Conservation (phyloP, 2,329 filamentous ascomycete species). For the Coniella lustricola region DNA sequence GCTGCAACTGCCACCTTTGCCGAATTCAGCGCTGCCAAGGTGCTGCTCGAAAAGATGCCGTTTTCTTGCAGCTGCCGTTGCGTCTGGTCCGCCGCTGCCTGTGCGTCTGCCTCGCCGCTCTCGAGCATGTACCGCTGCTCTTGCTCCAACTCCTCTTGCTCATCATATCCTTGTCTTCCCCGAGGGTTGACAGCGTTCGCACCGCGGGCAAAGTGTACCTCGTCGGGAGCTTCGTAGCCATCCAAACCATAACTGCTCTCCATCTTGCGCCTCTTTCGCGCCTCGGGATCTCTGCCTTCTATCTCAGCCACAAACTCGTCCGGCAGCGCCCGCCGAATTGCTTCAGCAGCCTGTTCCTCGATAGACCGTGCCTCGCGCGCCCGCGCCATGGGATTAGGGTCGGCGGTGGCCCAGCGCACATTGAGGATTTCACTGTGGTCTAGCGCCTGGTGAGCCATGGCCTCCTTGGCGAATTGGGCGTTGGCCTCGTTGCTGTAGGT, state of each 20-base stretch:
- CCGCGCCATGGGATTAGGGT: slow-evolving; percentile 91
- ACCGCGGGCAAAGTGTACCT: slow-evolving; percentile 84
- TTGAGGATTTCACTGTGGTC: slow-evolving; percentile 92
- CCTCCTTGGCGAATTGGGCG: slow-evolving; percentile 84
- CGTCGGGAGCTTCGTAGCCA: slow-evolving; percentile 89
- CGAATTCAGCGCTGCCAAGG: slow-evolving; percentile 68
- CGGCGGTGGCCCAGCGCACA: slow-evolving; percentile 92
- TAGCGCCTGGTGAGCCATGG: slow-evolving; percentile 89
- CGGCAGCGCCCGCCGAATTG: slow-evolving; percentile 78
- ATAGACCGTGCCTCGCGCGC: slow-evolving; percentile 82
- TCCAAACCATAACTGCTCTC: slow-evolving; percentile 83
- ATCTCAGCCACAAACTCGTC: slow-evolving; percentile 89
- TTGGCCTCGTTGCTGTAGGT: slow-evolving; percentile 90
- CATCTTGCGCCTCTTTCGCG: slow-evolving; percentile 79
- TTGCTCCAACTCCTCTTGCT: slow-evolving; percentile 40
- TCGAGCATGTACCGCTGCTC: slow-evolving; percentile 54
- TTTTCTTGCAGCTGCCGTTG: slow-evolving; percentile 32
- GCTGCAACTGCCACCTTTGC: slow-evolving; percentile 47
- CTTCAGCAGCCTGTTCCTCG: slow-evolving; percentile 94
- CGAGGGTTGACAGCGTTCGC: slow-evolving; percentile 57
- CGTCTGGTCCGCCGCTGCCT: slow-evolving; percentile 31
- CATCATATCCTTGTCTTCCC: slow-evolving; percentile 51
- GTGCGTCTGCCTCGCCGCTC: slow-evolving; percentile 40
- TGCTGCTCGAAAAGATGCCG: slow-evolving; percentile 76
- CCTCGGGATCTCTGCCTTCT: slow-evolving; percentile 82